These are phyloP conservation scores for Arabidopsis suecica DNA, from an alignment of 345 rosid genomes.

Conservation along the genomic window DNA sequence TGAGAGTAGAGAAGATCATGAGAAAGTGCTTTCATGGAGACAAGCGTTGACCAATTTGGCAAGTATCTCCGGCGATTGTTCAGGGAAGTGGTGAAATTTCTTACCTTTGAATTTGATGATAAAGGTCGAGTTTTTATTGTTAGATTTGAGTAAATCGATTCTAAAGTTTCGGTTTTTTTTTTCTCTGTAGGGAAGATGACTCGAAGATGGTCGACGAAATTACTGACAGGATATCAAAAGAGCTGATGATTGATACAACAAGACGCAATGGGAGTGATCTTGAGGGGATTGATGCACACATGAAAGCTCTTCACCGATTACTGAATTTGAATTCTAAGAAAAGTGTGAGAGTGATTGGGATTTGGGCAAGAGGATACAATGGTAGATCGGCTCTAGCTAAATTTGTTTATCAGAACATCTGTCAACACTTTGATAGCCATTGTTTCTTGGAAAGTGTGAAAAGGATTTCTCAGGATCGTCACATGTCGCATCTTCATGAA, in stretches of 20 bases:
- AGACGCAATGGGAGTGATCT: background rate
- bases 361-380: slow-evolving; percentile 38
- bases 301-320: slow-evolving; percentile 16
- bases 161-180: slow-evolving; percentile 4
- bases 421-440: slow-evolving; percentile 31
- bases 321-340: slow-evolving; percentile 19
- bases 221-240: slow-evolving; percentile 19
- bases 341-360: slow-evolving; percentile 30
- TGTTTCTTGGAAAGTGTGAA: slow-evolving; percentile 35
- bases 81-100: slow-evolving; percentile 12
- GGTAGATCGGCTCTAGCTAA: slow-evolving; percentile 35
- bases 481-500: slow-evolving; percentile 8
- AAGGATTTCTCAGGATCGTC: slow-evolving; percentile 19
- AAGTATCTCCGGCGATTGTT: slow-evolving; percentile 15
- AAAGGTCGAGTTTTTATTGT: background rate
- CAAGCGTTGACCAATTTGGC: slow-evolving; percentile 33
- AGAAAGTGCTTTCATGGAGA: slow-evolving; percentile 29
- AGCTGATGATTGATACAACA: background rate
- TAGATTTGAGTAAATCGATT: background rate
- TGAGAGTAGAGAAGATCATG: slow-evolving; percentile 11
- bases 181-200: slow-evolving; percentile 36
- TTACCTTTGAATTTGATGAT: background rate
- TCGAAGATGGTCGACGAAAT: slow-evolving; percentile 37
- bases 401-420: slow-evolving; percentile 18
- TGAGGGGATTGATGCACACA: slow-evolving; percentile 42